Conservation (phyloP, 306 rosid species). For the Lathyrus sativus region DNA sequence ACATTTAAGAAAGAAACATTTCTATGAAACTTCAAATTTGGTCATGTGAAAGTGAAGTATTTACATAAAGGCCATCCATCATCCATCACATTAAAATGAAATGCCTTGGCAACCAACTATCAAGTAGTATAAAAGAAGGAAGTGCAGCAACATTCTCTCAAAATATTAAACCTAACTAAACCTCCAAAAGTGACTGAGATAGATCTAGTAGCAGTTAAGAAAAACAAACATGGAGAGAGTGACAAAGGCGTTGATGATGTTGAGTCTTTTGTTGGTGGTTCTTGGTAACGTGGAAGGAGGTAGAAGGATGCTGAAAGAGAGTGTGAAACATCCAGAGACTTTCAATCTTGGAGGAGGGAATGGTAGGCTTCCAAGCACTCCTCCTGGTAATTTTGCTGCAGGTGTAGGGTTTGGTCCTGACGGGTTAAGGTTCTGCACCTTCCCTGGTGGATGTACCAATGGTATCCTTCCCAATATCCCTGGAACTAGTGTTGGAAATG, state of each 20-base stretch:
- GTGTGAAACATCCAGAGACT: conserved; percentile 13
- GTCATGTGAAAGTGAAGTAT: background rate
- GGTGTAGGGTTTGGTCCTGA: conserved; percentile 6
- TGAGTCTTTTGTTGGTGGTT: background rate
- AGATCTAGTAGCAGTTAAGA: background rate
- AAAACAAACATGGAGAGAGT: background rate
- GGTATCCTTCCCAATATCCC: background rate
- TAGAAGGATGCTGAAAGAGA: background rate
- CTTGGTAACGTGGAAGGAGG: conserved; percentile 4
- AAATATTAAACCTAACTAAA: background rate
- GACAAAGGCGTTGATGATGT: background rate
- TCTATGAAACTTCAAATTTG: background rate
- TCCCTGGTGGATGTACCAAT: background rate
- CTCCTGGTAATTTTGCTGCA: background rate
- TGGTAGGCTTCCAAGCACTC: background rate
- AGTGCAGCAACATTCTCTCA: background rate
- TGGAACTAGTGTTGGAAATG: background rate
- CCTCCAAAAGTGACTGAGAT: background rate
- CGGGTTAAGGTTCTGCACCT: background rate
- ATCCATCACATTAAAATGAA: background rate
- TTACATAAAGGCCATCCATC: background rate
- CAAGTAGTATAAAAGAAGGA: conserved; percentile 13
- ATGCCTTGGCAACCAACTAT: background rate
- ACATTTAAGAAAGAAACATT: background rate
- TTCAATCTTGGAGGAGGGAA: conserved; percentile 13